Evolutionary conservation across 768 basidiomycete species (phyloP).

Genomic region (Amanita inopinata): DNA sequence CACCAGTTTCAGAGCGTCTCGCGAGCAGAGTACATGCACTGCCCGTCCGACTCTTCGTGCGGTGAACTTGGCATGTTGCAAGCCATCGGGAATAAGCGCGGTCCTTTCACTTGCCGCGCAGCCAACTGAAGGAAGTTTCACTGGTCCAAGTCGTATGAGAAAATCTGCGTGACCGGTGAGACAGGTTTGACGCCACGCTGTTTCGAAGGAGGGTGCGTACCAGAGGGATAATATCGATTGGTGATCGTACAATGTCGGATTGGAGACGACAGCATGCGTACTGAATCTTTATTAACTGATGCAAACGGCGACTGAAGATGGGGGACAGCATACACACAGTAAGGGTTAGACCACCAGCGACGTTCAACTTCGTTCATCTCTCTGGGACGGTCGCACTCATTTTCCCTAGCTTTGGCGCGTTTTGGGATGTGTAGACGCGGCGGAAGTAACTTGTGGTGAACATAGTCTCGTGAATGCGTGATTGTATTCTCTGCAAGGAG

Average conservation of each 20-base stretch:
- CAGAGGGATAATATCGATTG: conserved; percentile 42
- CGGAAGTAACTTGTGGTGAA: conserved; percentile 46
- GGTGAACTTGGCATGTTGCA: conserved; percentile 57
- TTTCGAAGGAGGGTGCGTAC: conserved; percentile 23
- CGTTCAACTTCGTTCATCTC: conserved; percentile 57
- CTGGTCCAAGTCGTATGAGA: conserved; percentile 47
- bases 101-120: conserved; percentile 10
- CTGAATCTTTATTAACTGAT: conserved; percentile 7
- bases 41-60: conserved; percentile 34
- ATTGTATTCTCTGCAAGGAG: conserved; percentile 54
- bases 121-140: conserved; percentile 27
- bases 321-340: conserved; percentile 55
- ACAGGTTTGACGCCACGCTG: not conserved
- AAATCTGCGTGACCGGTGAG: conserved; percentile 36
- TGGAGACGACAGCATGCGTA: conserved; percentile 53
- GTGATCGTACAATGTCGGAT: conserved; percentile 47
- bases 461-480: conserved; percentile 36
- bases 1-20: conserved; percentile 32
- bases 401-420: conserved; percentile 14
- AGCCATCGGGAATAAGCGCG: conserved; percentile 40
- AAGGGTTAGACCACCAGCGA: conserved; percentile 67
- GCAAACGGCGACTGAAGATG: conserved; percentile 11
- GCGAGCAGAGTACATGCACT: conserved; percentile 53
- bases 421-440: conserved; percentile 32
- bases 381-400: conserved; percentile 30